Evolutionary conservation across 106 monocot genomes (phyloP).

Genomic region (Triglochin maritima): DNA sequence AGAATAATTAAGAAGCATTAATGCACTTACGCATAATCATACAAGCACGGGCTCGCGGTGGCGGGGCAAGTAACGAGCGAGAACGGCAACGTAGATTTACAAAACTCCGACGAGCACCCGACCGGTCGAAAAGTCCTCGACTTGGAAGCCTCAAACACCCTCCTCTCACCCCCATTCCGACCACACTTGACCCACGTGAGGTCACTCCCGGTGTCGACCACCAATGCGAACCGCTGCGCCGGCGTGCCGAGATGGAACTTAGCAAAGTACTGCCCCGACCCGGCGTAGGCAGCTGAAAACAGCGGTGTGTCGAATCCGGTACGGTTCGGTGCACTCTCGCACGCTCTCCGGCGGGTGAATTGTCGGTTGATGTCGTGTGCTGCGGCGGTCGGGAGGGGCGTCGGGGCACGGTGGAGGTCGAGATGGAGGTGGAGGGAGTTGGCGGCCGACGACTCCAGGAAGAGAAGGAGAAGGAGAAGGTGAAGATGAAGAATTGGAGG

Average conservation of each 20-base stretch:
- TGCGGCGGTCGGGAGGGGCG: neutral
- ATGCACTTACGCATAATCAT: conserved; percentile 56
- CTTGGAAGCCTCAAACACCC: conserved; percentile 29
- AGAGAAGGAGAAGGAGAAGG: neutral
- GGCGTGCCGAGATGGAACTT: conserved; percentile 80
- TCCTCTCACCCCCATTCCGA: neutral
- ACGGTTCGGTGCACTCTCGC: neutral
- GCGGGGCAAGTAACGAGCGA: conserved; percentile 43
- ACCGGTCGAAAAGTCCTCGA: conserved; percentile 63
- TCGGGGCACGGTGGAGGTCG: neutral
- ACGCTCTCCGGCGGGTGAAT: neutral
- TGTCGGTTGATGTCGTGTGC: neutral
- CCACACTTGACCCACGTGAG: conserved; percentile 87
- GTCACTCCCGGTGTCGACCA: conserved; percentile 92
- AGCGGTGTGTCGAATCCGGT: conserved; percentile 58
- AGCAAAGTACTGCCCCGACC: conserved; percentile 75
- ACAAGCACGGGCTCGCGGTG: conserved; percentile 48
- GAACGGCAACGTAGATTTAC: conserved; percentile 49
- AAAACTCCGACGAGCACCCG: conserved; percentile 41
- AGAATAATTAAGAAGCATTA: neutral
- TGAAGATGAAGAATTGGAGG: neutral
- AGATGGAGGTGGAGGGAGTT: neutral
- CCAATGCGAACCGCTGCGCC: conserved; percentile 50
- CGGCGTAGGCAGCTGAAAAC: conserved; percentile 59
- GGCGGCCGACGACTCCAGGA: neutral